These are phyloP conservation scores for Gardenia jasminoides DNA, from an alignment of 257 asterid species.

Conservation along the genomic window DNA sequence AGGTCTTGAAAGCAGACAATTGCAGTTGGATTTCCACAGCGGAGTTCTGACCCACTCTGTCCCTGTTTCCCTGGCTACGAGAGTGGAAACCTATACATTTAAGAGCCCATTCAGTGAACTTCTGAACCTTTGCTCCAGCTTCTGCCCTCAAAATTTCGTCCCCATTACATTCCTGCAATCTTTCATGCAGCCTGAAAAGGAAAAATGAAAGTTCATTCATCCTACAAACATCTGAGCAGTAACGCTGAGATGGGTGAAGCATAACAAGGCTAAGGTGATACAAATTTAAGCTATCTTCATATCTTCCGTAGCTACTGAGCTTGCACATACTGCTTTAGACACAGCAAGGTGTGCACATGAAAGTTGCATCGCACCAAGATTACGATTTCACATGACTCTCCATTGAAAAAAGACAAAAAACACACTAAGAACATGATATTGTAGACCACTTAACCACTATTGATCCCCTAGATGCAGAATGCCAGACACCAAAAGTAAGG, in stretches of 20 bases:
- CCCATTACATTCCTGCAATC: constrained; percentile 94
- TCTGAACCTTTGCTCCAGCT: constrained; percentile 97
- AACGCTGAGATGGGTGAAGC: neutral
- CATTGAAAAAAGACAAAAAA: neutral
- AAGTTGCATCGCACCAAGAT: neutral
- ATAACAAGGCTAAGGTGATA: neutral
- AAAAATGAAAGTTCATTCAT: neutral
- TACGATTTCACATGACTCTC: neutral
- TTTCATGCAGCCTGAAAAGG: constrained; percentile 76
- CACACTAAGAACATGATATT: too few relatives aligned
- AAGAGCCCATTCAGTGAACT: constrained; percentile 99
- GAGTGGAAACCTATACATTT: constrained; percentile 97
- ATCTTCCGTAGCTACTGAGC: neutral
- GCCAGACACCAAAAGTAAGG: neutral
- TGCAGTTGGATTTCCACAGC: constrained; percentile 81
- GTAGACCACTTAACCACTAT: neutral
- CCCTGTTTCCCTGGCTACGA: constrained; percentile 90
- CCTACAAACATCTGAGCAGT: neutral
- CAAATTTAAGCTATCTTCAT: neutral
- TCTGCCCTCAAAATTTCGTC: constrained; percentile 96
- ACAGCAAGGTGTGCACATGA: neutral
- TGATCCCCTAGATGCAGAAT: neutral
- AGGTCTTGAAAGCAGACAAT: constrained; percentile 88
- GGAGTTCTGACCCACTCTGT: constrained; percentile 64
- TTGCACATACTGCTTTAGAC: neutral